Conservation (phyloP, 208 protist species). For the Leishmania tropica region DNA sequence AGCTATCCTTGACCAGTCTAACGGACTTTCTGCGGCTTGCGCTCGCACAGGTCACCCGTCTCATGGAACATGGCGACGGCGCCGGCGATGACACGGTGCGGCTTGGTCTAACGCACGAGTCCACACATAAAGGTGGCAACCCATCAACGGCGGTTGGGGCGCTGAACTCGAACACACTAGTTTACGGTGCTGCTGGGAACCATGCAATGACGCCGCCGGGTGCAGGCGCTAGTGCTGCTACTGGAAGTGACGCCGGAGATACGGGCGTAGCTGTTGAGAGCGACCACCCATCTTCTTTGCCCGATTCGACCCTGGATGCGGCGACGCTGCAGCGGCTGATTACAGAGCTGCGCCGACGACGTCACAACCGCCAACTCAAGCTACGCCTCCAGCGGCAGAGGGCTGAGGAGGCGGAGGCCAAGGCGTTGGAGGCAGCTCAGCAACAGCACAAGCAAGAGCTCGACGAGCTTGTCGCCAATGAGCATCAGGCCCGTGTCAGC, state of each 20-base stretch:
- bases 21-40: slow-evolving; percentile 8
- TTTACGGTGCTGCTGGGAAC: neutral
- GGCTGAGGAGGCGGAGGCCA: slow-evolving; percentile 2
- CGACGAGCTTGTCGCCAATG: slow-evolving; percentile 16
- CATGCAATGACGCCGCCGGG: neutral
- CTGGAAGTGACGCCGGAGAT: neutral
- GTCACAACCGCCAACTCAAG: slow-evolving; percentile 5
- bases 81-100: neutral
- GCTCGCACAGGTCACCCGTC: slow-evolving; percentile 2
- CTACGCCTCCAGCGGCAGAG: slow-evolving; percentile 3
- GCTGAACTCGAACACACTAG: slow-evolving; percentile 9
- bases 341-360: slow-evolving; percentile 10
- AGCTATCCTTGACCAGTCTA: slow-evolving; percentile 12
- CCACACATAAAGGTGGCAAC: neutral
- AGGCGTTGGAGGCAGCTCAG: neutral
- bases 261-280: neutral
- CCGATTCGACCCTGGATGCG: neutral
- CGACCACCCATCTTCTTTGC: neutral
- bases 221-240: neutral
- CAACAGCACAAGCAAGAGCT: neutral
- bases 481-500: slow-evolving; percentile 2
- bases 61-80: neutral
- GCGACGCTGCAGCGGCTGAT: slow-evolving; percentile 22
- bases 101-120: neutral
- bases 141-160: neutral